phyloP scores from a whole-genome alignment of 164 flowering plant genomes.

The Chloranthus sessilifolius region DNA sequence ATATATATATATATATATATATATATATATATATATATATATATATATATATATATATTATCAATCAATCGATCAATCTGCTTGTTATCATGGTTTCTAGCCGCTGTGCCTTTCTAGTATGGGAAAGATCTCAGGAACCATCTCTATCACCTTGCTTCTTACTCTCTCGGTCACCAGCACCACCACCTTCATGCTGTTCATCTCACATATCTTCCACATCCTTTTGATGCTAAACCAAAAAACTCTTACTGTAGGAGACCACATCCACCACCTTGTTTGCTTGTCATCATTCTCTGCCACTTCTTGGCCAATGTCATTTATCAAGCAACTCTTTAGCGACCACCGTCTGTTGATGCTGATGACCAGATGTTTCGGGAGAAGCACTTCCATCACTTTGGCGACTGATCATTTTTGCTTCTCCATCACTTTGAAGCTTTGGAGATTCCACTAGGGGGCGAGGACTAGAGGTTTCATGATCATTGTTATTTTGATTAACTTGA shows the following conservation, averaged over 20 bases:
- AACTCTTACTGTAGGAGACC: background rate
- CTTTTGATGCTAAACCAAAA: background rate
- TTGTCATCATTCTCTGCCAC: background rate
- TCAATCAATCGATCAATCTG: too few relatives aligned
- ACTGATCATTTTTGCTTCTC: background rate
- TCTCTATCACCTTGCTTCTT: too few relatives aligned
- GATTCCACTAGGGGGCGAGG: too few relatives aligned
- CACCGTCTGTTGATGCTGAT: background rate
- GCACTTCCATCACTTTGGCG: constrained; percentile 1
- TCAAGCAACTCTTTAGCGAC: background rate
- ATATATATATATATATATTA: too few relatives aligned
- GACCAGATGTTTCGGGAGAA: constrained; percentile 5
- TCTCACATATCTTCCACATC: background rate
- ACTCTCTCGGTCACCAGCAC: too few relatives aligned
- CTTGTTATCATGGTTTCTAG: too few relatives aligned
- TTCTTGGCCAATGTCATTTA: background rate
- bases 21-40: too few relatives aligned
- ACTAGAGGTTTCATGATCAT: too few relatives aligned
- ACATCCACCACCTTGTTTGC: background rate
- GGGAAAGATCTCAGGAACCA: too few relatives aligned
- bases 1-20: too few relatives aligned
- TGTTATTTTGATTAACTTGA: too few relatives aligned
- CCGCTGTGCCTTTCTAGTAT: too few relatives aligned
- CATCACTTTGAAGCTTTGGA: background rate
- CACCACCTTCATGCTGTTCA: background rate